Percentiles rank a stretch among this genome's conserved stretches.
phyloP scores from a whole-genome alignment of 345 rosid species.

The Raphanus raphanistrum region DNA sequence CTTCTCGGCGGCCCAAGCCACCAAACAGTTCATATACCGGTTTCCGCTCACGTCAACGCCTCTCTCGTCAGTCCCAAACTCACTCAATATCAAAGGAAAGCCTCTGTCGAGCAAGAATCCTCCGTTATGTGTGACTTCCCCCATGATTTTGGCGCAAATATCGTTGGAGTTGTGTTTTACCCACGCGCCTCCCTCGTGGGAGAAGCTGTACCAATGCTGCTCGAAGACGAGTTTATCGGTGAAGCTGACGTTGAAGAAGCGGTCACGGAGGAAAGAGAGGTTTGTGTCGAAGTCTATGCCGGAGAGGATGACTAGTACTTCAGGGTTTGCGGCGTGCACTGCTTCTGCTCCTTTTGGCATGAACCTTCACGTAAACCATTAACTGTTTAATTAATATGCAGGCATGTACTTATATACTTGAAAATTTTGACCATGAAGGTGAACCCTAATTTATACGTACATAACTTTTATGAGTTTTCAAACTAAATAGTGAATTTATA shows the following conservation, averaged over 20 bases:
- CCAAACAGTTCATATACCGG: slow-evolving; percentile 68
- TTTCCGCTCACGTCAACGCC: slow-evolving; percentile 68
- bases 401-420: slow-evolving; percentile 8
- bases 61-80: slow-evolving; percentile 69
- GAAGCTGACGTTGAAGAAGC: slow-evolving; percentile 52
- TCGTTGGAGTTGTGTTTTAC: slow-evolving; percentile 61
- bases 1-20: slow-evolving; percentile 65
- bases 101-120: slow-evolving; percentile 61
- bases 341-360: slow-evolving; percentile 53
- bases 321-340: slow-evolving; percentile 68
- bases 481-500: too few species aligned
- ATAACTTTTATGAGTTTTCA: too few species aligned
- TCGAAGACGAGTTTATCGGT: slow-evolving; percentile 65
- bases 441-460: background rate
- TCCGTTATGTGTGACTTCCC: slow-evolving; percentile 50
- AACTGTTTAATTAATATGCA: background rate
- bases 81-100: slow-evolving; percentile 66
- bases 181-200: slow-evolving; percentile 69
- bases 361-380: slow-evolving; percentile 47
- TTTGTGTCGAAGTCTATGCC: slow-evolving; percentile 73
- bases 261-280: slow-evolving; percentile 54
- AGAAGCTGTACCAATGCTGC: slow-evolving; percentile 74
- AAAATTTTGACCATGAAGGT: background rate
- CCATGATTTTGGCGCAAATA: slow-evolving; percentile 60
- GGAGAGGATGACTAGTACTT: slow-evolving; percentile 71